phyloP scores from a whole-genome alignment of 139 green algal genomes.

The Coccomyxa sp. region DNA sequence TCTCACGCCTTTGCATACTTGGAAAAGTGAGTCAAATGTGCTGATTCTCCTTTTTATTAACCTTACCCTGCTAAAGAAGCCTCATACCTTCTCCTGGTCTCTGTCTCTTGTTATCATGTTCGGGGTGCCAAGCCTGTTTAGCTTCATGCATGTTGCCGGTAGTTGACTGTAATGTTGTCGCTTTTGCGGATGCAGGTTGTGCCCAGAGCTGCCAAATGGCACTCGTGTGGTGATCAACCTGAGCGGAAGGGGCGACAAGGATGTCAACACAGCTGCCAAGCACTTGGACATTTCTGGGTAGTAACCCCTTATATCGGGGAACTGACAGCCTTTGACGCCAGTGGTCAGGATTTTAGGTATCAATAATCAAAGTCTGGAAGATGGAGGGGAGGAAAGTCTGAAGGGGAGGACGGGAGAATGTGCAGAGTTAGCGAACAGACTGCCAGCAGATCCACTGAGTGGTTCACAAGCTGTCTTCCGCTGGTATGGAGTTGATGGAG shows the following conservation, averaged over 20 bases:
- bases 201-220: slow-evolving; percentile 71
- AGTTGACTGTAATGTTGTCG: neutral
- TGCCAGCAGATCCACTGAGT: no score
- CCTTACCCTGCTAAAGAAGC: neutral
- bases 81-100: neutral
- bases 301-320: no score
- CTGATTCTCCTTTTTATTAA: neutral
- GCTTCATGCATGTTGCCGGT: neutral
- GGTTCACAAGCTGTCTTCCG: no score
- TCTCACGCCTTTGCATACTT: slow-evolving; percentile 94
- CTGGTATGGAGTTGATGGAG: no score
- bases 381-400: no score
- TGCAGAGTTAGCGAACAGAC: no score
- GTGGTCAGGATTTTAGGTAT: no score
- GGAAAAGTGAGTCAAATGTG: slow-evolving; percentile 16
- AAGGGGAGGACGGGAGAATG: no score
- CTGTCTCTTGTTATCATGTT: neutral
- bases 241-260: slow-evolving; percentile 93
- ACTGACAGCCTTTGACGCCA: no score
- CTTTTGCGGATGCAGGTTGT: slow-evolving; percentile 33
- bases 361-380: no score
- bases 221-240: slow-evolving; percentile 90
- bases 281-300: slow-evolving; percentile 23
- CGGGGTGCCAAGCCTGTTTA: neutral
- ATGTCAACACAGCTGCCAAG: slow-evolving; percentile 88